phyloP scores from a whole-genome alignment of 192 early-diverging fungal genomes.

The Phlyctochytrium planicorne region DNA sequence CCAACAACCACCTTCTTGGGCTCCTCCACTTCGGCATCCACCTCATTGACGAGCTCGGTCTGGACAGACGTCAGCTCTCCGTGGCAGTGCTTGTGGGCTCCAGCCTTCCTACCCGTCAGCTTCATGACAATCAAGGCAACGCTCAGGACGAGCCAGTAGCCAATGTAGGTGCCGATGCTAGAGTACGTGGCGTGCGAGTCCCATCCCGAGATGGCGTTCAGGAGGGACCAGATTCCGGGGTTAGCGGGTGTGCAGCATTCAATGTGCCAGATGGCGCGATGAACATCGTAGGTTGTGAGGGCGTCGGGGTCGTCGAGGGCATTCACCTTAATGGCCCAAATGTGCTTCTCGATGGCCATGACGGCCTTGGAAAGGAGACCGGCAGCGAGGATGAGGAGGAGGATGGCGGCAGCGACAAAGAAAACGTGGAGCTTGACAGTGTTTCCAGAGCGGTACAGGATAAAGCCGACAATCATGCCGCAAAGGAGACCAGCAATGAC shows the following conservation, averaged over 20 bases:
- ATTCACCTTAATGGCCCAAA: slow-evolving; percentile 19
- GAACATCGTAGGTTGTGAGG: slow-evolving; percentile 53
- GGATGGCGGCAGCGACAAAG: slow-evolving; percentile 67
- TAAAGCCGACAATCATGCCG: slow-evolving; percentile 67
- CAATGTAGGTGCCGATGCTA: slow-evolving; percentile 71
- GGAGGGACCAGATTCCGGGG: slow-evolving; percentile 64
- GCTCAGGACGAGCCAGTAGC: slow-evolving; percentile 72
- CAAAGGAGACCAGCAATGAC: slow-evolving; percentile 67
- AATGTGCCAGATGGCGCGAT: slow-evolving; percentile 58
- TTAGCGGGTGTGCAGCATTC: slow-evolving; percentile 58
- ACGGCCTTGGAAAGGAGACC: slow-evolving; percentile 72
- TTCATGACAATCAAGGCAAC: slow-evolving; percentile 50
- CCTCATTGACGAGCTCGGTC: no score
- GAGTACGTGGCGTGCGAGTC: slow-evolving; percentile 70
- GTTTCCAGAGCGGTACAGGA: slow-evolving; percentile 64
- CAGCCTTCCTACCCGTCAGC: no score
- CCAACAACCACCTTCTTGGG: no score
- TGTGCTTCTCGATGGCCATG: background rate
- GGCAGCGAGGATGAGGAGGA: slow-evolving; percentile 83
- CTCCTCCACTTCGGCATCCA: no score
- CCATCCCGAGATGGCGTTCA: slow-evolving; percentile 79
- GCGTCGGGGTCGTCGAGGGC: slow-evolving; percentile 68
- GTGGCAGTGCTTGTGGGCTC: no score
- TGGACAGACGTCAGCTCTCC: no score
- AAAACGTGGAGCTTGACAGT: slow-evolving; percentile 63